Percentiles rank a stretch among this genome's conserved stretches.
These are phyloP conservation scores for Claviceps monticola DNA, from an alignment of 2,329 filamentous ascomycete species.

Conservation along the genomic window DNA sequence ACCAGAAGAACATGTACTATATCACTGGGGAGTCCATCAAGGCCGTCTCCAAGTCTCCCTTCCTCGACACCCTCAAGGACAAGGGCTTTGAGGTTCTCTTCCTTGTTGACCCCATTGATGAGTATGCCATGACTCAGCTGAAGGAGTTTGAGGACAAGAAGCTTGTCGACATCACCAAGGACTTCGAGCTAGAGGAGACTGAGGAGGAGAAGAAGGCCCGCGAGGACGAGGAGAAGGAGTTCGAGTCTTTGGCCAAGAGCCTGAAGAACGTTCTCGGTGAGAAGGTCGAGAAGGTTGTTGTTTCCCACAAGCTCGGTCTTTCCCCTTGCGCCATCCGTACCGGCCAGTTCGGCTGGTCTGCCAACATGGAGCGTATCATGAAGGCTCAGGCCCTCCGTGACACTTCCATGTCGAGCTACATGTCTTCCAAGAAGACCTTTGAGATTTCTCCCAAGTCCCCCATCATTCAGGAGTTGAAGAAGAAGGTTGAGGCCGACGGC, in stretches of 20 bases:
- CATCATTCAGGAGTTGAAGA: conserved; percentile 98
- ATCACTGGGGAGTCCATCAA: conserved; percentile 99
- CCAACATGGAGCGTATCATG: conserved; percentile 99
- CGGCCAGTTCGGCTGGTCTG: conserved; percentile 98
- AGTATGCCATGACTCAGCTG: conserved; percentile 98
- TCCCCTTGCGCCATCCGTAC: conserved; percentile 97
- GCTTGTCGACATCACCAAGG: conserved; percentile 99
- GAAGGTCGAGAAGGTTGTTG: conserved; percentile 99
- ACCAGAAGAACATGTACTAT: conserved; percentile 99
- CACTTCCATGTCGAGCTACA: conserved; percentile 99
- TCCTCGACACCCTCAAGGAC: conserved; percentile 95
- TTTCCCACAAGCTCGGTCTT: conserved; percentile 91
- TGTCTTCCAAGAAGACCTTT: conserved; percentile 99
- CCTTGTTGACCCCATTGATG: conserved; percentile 97
- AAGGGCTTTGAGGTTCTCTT: conserved; percentile 99
- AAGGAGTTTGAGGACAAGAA: conserved; percentile 99
- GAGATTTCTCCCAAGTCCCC: conserved; percentile 98
- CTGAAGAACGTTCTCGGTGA: conserved; percentile 99
- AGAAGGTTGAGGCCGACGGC: conserved; percentile 94
- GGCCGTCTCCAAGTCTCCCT: conserved; percentile 94
- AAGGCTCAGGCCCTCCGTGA: conserved; percentile 99
- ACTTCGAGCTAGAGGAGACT: conserved; percentile 99
- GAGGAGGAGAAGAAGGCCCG: conserved; percentile 97
- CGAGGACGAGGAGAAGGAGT: conserved; percentile 97
- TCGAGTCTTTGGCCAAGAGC: conserved; percentile 82